Percentiles rank a stretch among this genome's conserved stretches.
Conservation (phyloP, 495 filamentous ascomycete genomes). For the Aspergillus homomorphus region DNA sequence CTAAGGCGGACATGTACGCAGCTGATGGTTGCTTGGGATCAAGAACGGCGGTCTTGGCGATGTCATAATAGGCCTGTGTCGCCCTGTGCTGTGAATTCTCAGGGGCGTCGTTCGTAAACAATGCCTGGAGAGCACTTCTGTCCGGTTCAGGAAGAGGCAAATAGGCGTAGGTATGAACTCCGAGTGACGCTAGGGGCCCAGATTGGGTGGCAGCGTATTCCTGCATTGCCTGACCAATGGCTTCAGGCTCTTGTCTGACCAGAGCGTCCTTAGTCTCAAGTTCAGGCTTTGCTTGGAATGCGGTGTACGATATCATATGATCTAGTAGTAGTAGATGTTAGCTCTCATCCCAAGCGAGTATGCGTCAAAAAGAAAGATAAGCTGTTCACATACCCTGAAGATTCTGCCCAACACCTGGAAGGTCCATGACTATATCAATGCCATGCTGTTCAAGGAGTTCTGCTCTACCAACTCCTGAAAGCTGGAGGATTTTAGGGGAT, state of each 20-base stretch:
- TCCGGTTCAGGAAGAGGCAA: conserved; percentile 5
- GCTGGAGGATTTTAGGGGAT: conserved; percentile 7
- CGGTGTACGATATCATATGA: conserved; percentile 10
- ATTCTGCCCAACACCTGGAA: conserved; percentile 7
- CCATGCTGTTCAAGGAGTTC: conserved; percentile 6
- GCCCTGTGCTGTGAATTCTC: conserved; percentile 7
- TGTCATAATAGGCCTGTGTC: conserved; percentile 6
- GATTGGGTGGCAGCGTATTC: conserved; percentile 7
- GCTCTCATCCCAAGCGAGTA: conserved; percentile 4
- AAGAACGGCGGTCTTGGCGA: conserved; percentile 5
- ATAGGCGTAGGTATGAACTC: conserved; percentile 7
- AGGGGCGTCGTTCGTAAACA: conserved; percentile 7
- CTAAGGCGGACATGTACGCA: conserved; percentile 8
- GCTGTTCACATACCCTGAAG: conserved; percentile 10
- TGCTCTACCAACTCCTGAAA: conserved; percentile 8
- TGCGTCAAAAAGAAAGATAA: conserved; percentile 4
- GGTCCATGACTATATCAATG: conserved; percentile 4
- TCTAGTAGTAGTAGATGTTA: conserved; percentile 6
- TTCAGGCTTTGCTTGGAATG: conserved; percentile 8
- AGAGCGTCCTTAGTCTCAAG: conserved; percentile 8
- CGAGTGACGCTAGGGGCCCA: conserved; percentile 5
- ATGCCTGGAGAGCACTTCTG: conserved; percentile 5
- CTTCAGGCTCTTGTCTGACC: conserved; percentile 8
- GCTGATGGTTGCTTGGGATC: conserved; percentile 8
- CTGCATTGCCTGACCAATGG: conserved; percentile 7